Conservation (phyloP, 805 yeast genomes). For the Hanseniaspora thailandica region DNA sequence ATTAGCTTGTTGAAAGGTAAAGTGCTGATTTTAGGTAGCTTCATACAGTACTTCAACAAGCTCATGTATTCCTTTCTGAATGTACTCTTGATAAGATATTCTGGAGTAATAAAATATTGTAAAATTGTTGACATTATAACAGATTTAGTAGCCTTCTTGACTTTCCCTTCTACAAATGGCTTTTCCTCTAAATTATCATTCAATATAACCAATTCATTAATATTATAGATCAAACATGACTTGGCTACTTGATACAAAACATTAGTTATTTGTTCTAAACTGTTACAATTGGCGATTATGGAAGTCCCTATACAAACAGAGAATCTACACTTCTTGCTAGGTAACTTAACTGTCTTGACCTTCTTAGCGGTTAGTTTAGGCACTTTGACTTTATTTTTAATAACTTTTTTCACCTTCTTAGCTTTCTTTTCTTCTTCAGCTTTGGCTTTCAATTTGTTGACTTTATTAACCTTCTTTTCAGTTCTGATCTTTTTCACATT, state of each 20-base stretch:
- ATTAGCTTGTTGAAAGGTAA: slow-evolving; percentile 56
- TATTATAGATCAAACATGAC: slow-evolving; percentile 55
- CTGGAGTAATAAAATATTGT: slow-evolving; percentile 77
- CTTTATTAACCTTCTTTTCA: slow-evolving; percentile 2
- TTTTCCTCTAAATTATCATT: slow-evolving; percentile 28
- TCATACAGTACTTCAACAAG: slow-evolving; percentile 51
- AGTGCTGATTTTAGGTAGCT: slow-evolving; percentile 58
- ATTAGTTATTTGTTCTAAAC: slow-evolving; percentile 61
- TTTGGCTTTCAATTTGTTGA: neutral
- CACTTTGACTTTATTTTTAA: neutral
- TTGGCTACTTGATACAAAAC: slow-evolving; percentile 70
- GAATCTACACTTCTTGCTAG: slow-evolving; percentile 27
- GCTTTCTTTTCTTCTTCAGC: neutral
- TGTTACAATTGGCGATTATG: slow-evolving; percentile 47
- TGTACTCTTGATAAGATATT: slow-evolving; percentile 55
- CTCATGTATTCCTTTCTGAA: slow-evolving; percentile 39
- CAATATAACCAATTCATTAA: slow-evolving; percentile 62
- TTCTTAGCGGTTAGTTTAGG: neutral
- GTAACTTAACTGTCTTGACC: slow-evolving; percentile 13
- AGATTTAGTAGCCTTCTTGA: slow-evolving; percentile 28
- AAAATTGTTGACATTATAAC: slow-evolving; percentile 55
- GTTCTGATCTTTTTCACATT: slow-evolving; percentile 6
- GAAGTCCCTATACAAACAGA: slow-evolving; percentile 67
- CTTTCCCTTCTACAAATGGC: slow-evolving; percentile 12
- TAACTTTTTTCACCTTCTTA: neutral